Base-by-base conservation (phyloP, 2,329 filamentous ascomycete genomes). In the Teratosphaeriaceae sp. region DNA sequence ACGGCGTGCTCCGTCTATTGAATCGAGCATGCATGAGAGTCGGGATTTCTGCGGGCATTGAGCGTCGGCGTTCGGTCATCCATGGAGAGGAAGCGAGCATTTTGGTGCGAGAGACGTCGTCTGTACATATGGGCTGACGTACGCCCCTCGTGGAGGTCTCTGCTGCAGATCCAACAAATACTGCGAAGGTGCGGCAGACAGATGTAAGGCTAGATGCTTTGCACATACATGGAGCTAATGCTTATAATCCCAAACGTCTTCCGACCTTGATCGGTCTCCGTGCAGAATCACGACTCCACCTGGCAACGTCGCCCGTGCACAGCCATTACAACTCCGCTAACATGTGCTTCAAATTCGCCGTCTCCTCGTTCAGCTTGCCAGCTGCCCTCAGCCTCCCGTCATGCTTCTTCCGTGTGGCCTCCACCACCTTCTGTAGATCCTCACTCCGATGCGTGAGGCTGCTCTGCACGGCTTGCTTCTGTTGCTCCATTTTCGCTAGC, bases 1-100 rank as follows among this genome's bases (percentile, higher is more conserved):
- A 39, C 46, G 18, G 50, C 45, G 5, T 63, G 60, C 46, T 56
- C 55, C 19, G 44, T 52, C 16, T 62, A 61, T 45, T 61, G 24
- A 44, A 3, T 23, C 19, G 35, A 18, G 3, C 19, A 18, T 9
- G 35, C 15, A 20, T 34, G 15, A 15, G 31, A 9, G n/a, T 34
- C 15, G 6, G 15, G 3, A 18, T 13, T n/a, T n/a, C n/a, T n/a
- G n/a, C n/a, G n/a, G n/a, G 31, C 31, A 34, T 34, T 34, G 31
- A 34, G 15, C 18, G 31, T 34, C 5, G 31, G 31, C 18, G 31
- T 34, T 8, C n/a, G 31, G 15, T 6, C 20, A 18, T 9, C 15
- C 29, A 13, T 9, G 3, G 15, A 18, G 11, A 3, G 3, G 27
- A 12, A 18, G 31, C n/a, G 20, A 5, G 12, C 20, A 9, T 19